Evolutionary conservation across 2,329 filamentous ascomycete species (phyloP), one percentile per base, ranked within the genome.

Genomic region (Pyricularia pennisetigena): DNA sequence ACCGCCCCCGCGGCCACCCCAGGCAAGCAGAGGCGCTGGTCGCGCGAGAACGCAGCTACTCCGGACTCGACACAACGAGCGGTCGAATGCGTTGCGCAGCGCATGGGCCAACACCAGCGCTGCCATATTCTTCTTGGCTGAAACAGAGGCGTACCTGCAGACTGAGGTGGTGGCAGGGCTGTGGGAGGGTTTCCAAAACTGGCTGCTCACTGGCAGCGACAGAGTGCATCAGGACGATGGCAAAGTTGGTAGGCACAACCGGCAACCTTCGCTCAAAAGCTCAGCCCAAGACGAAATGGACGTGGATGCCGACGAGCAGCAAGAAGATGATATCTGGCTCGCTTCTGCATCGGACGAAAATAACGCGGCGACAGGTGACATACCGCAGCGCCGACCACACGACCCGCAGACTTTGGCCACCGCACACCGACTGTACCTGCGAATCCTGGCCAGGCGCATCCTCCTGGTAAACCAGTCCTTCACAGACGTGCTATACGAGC

Each of bases 61-160:
- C 12, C 86, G 93, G 30, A 80, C 86, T 72, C 85, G 91, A 66
- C 86, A 88, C 72, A 86, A 87, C 29, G 75, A 80, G 20, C 85
- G 94, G 23, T 84, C 86, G 4, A 82, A 83, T 41, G 84, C 86
- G 0, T 90, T 97, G 84, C 88, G 95, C 20, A 90, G 88, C 71
- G 86, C 94, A 0, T 99, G 95, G 95, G 94, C 93, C 0, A 96
- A 92, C 0, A 90, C 91, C 72, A 93, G 91, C 74, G 91, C 93
- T 2, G 90, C 92, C 1, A 86, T 97, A 4, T 97, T 97, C 79
- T 91, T 98, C 72, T 82, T 98, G 3, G 92, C 91, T 0, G 94
- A 97, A 76, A 90, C 92, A 16, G 91, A 94, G 72, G 88, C 88
- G 3, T 98, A 97, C 74, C 88, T 98, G 63, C 94, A 97, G 76